Base-by-base conservation (phyloP, 805 yeast genomes). In the Starmera dryadoides region DNA sequence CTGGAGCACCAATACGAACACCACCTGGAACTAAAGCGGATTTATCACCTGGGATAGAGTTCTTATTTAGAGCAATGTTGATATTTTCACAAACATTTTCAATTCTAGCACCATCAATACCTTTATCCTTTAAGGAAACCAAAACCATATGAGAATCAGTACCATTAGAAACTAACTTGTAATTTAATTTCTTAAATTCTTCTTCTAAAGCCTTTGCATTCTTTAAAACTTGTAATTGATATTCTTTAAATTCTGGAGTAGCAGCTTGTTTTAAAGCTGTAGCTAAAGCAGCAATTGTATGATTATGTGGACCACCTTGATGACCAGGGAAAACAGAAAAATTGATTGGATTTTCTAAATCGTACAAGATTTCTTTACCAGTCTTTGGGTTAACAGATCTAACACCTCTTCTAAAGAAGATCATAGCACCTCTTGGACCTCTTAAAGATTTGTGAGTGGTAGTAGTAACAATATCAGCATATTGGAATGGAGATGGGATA, bases 401-500 rank as follows among this genome's bases (percentile, higher is more conserved):
- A 44, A 89, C 79, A 55, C 98, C 98, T 65, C 83, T 84, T 75
- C 98, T 86, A 80, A 84, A 93, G 76, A 93, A 93, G 64, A 93
- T 93, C 96, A 93, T 91, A 42, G 98, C 97, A 66, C 98, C 98
- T 74, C 98, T 86, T 63, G 98, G 98, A 45, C 98, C 98, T 73
- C 98, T 86, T 59, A 93, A 77, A 30, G 98, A 89, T 73, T 93
- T 93, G 77, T 93, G 98, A 44, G 98, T 91, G 43, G 98, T 91
- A 55, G 98, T 93, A 50, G 98, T 93, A 60, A 93, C 98, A 52
- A 93, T 82, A 60, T 93, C 98, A 43, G 98, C 91, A 66, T 84
- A 87, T 68, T 88, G 94, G 71, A 93, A 93, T 49, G 98, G 98
- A 42, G 95, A 81, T 53, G 89, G 94, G 45, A 87, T 89, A 41